Evolutionary conservation across 306 rosid genomes (phyloP), one percentile per base, ranked within the genome.

Genomic region (Quercus cerris): DNA sequence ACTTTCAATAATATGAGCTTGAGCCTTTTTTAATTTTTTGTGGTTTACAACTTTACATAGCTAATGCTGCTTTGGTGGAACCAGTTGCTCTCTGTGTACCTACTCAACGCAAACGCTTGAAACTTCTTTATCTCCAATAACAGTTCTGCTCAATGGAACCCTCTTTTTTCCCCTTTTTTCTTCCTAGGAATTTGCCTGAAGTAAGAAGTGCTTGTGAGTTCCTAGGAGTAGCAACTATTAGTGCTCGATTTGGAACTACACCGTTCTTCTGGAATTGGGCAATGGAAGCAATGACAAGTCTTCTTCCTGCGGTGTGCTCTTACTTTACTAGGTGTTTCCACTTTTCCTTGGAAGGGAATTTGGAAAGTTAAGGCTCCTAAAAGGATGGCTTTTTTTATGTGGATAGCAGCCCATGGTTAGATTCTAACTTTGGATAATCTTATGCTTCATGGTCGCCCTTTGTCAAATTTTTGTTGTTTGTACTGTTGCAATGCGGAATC

Each of bases 261-360:
- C 97, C 98, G 62, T 92, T 94, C 86, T 92, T 92, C 81, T 94
- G 97, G 98, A 94, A 94, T 81, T 94, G 94, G 98, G 98, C 93
- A 72, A 94, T 94, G 98, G 90, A 64, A 82, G 92, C 85, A 56
- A 86, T 94, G 98, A 86, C 97, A 25, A 85, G 30, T 66, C 88
- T 92, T 83, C 75, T 94, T 86, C 92, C 98, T 74, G 17, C 41
- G 84, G 97, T 94, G 86, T 73, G 87, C 52, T 75, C 58, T 70
- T 63, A 46, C 74, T 55, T 49, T 28, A 57, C 76, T 63, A 71
- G 46, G 68, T 3, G 46, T 71, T 54, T 68, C 23, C 23, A 22
- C 23, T 22, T 22, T 22, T 0, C 23, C 23, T 22, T 22, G 23
- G 23, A 22, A 22, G 23, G 23, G 23, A 22, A 22, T 22, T 22